Evolutionary conservation across 176 grass and related monocot species (phyloP).

Genomic region (Oryza punctata): DNA sequence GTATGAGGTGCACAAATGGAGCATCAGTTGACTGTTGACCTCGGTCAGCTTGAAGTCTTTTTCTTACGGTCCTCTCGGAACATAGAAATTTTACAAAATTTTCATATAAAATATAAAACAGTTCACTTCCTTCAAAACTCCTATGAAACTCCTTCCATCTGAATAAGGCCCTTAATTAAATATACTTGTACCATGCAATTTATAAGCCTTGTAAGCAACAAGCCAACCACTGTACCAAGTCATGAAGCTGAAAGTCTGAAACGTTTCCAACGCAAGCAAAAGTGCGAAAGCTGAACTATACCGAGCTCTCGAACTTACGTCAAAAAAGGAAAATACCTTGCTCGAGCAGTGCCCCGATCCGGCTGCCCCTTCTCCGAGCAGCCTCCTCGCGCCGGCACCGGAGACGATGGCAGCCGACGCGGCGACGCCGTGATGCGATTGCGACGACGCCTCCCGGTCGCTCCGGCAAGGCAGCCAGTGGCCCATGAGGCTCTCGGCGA

Average conservation of each 20-base stretch:
- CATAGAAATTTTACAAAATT: no score
- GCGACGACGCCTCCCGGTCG: not conserved
- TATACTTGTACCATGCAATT: not conserved
- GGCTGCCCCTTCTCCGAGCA: constrained; percentile 32
- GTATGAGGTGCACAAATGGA: no score
- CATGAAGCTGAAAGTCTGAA: constrained; percentile 37
- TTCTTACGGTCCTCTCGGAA: no score
- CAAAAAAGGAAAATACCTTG: not conserved
- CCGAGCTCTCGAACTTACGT: constrained; percentile 9
- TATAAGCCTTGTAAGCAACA: not conserved
- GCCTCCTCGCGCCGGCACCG: constrained; percentile 28
- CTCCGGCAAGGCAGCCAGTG: constrained; percentile 57
- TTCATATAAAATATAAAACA: no score
- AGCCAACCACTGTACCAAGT: not conserved
- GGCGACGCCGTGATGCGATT: not conserved
- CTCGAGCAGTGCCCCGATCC: constrained; percentile 32
- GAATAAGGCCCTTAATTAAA: not conserved
- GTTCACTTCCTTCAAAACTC: no score
- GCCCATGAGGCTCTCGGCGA: constrained; percentile 49
- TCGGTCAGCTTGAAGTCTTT: not conserved
- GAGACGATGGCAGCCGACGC: not conserved
- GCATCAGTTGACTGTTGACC: not conserved
- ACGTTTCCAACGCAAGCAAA: not conserved
- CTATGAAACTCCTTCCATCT: no score
- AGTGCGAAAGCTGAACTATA: no score